phyloP scores from a whole-genome alignment of 2,329 filamentous ascomycete species.

The Karstenula rhodostoma region DNA sequence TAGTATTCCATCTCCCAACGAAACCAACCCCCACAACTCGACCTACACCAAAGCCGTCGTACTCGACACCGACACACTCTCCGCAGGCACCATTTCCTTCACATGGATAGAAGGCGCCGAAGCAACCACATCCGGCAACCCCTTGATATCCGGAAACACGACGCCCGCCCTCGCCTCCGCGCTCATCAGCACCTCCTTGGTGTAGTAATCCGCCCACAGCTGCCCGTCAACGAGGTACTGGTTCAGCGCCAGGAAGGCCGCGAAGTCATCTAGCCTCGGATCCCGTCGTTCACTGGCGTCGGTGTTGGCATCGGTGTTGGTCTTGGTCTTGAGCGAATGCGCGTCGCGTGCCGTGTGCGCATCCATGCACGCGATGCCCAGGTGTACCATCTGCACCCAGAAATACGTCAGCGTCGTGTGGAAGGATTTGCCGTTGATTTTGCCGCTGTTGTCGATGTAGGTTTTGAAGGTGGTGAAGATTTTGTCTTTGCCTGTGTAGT shows the following conservation, averaged over 20 bases:
- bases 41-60: too few species aligned
- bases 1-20: too few species aligned
- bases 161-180: not conserved
- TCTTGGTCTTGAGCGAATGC: not conserved
- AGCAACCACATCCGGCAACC: not conserved
- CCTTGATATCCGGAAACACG: not conserved
- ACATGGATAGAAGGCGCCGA: too few species aligned
- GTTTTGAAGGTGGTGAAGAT: not conserved
- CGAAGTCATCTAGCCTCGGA: not conserved
- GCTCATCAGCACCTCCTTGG: not conserved
- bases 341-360: not conserved
- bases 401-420: not conserved
- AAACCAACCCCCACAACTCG: too few species aligned
- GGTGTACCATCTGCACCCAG: not conserved
- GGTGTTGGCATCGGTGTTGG: too few species aligned
- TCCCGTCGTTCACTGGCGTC: too few species aligned
- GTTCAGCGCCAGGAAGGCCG: not conserved
- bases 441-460: not conserved
- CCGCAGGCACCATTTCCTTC: too few species aligned
- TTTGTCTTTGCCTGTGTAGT: not conserved
- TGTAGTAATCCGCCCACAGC: not conserved
- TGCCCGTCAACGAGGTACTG: not conserved
- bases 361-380: not conserved
- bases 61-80: too few species aligned
- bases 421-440: not conserved